Conservation (phyloP, 2,329 filamentous ascomycete species). For the Botrytis squamosa region DNA sequence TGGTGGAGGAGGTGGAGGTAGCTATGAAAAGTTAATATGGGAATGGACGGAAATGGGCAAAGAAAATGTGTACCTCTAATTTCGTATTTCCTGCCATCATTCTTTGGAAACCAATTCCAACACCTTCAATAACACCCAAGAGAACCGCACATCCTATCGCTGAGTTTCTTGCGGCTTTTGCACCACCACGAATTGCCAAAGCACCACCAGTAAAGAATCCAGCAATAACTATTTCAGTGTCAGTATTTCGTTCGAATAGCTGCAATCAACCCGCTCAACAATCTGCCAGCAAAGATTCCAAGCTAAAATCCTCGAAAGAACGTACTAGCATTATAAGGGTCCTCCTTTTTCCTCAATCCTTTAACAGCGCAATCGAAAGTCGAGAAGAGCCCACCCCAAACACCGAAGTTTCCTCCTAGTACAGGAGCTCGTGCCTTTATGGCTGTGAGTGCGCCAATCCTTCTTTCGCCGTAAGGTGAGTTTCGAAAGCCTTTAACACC, state of each 20-base stretch:
- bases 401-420: conserved; percentile 94
- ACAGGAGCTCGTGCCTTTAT: conserved; percentile 97
- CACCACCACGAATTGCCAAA: conserved; percentile 86
- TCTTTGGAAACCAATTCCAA: conserved; percentile 91
- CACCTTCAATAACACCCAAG: conserved; percentile 93
- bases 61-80: conserved; percentile 61
- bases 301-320: neutral
- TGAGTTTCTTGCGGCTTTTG: conserved; percentile 88
- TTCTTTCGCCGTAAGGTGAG: conserved; percentile 86
- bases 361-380: conserved; percentile 97
- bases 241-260: neutral
- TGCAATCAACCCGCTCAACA: neutral
- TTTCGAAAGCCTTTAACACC: conserved; percentile 93
- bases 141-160: conserved; percentile 95
- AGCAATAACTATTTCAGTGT: conserved; percentile 63
- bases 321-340: conserved; percentile 88
- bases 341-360: conserved; percentile 92
- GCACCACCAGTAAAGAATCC: conserved; percentile 96
- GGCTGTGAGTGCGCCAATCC: conserved; percentile 93
- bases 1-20: conserved; percentile 37
- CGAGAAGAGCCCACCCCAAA: conserved; percentile 94
- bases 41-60: neutral
- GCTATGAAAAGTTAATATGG: conserved; percentile 25
- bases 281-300: neutral
- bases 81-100: conserved; percentile 90